Percentiles rank a stretch among this genome's conserved stretches.
These are phyloP conservation scores for Tetragonia tetragonoides DNA, from an alignment of 148 eudicot genomes.

Conservation along the genomic window DNA sequence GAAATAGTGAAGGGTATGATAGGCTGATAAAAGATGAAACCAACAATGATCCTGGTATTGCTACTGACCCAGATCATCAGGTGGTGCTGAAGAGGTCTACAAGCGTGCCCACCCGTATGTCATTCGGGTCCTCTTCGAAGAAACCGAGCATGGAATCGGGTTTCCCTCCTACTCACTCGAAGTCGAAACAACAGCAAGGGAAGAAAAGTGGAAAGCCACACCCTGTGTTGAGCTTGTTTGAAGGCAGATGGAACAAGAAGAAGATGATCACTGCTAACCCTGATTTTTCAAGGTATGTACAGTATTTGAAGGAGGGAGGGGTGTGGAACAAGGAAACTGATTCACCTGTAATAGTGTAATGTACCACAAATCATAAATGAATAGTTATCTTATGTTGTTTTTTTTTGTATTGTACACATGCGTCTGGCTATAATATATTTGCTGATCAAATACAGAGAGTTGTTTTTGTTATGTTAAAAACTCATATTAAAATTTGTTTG, in stretches of 20 bases:
- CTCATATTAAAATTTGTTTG: too few species aligned
- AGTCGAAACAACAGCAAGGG: neutral
- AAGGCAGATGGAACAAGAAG: slow-evolving; percentile 30
- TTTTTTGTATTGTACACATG: too few species aligned
- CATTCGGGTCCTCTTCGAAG: slow-evolving; percentile 37
- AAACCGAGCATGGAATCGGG: neutral
- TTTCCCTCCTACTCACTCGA: neutral
- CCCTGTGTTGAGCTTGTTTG: slow-evolving; percentile 41
- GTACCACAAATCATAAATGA: too few species aligned
- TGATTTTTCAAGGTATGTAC: slow-evolving; percentile 44
- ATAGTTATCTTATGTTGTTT: too few species aligned
- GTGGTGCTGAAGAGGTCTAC: slow-evolving; percentile 28
- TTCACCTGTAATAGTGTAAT: slow-evolving; percentile 24
- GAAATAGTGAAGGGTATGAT: slow-evolving; percentile 35
- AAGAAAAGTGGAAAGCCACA: slow-evolving; percentile 25
- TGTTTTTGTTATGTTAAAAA: neutral
- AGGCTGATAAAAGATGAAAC: slow-evolving; percentile 26
- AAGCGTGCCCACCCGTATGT: slow-evolving; percentile 33
- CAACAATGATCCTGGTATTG: neutral
- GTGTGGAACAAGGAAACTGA: slow-evolving; percentile 28
- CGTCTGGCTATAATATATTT: neutral
- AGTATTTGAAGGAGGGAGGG: slow-evolving; percentile 47
- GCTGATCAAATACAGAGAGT: neutral
- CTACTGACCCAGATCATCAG: neutral
- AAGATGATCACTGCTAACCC: slow-evolving; percentile 45